Conservation (phyloP, 495 filamentous ascomycete genomes). For the Penicillium cataractarum region DNA sequence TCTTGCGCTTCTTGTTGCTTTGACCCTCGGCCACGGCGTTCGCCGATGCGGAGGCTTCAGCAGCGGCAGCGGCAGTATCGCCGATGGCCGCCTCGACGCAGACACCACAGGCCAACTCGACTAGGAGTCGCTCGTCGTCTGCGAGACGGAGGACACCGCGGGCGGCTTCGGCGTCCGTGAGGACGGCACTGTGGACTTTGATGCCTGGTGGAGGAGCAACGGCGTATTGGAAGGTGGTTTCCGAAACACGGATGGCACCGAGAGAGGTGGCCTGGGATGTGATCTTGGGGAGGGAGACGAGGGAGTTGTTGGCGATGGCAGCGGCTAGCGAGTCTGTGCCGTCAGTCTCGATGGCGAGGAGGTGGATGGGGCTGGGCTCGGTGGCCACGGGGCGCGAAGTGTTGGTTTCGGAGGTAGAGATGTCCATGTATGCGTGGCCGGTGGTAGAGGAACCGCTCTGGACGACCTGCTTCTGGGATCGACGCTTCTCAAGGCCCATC, state of each 20-base stretch:
- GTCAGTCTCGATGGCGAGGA: conserved; percentile 81
- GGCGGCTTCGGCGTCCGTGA: conserved; percentile 81
- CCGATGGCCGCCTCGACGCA: conserved; percentile 63
- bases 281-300: conserved; percentile 72
- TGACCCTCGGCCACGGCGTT: conserved; percentile 20
- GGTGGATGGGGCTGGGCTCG: conserved; percentile 43
- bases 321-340: conserved; percentile 75
- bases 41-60: conserved; percentile 16
- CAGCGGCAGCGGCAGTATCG: conserved; percentile 28
- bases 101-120: conserved; percentile 85
- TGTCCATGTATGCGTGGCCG: conserved; percentile 24
- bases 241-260: conserved; percentile 73
- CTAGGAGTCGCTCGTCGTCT: conserved; percentile 78
- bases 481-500: conserved; percentile 64
- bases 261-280: conserved; percentile 81
- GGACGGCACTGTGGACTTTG: conserved; percentile 65
- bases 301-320: conserved; percentile 59
- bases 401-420: conserved; percentile 8
- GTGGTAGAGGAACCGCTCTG: conserved; percentile 12
- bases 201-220: conserved; percentile 41
- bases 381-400: conserved; percentile 6
- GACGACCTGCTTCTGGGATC: conserved; percentile 27
- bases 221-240: conserved; percentile 69
- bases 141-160: conserved; percentile 73
- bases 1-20: conserved; percentile 44